Base-by-base conservation (phyloP, 2,329 filamentous ascomycete genomes). In the Penicillium sp. region DNA sequence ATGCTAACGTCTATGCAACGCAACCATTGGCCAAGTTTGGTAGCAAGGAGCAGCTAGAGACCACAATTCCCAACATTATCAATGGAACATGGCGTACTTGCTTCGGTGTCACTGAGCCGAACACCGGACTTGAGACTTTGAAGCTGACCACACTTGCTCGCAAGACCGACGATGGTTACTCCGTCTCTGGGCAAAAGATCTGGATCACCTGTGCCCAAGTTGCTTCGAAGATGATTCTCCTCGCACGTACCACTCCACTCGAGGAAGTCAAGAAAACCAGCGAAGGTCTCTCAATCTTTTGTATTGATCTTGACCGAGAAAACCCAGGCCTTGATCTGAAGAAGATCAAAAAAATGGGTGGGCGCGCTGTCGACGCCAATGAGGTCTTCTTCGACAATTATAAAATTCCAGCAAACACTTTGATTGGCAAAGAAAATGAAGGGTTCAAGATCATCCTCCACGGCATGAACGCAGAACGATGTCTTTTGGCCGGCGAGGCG, bases 201-300 rank as follows among this genome's bases (percentile, higher is more conserved):
- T 95, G 90, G 90, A 95, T 94, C 50, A 90, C 89, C 0, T 92
- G 85, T 49, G 90, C 90, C 0, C 89, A 95, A 68, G 88, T 93
- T 0, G 90, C 90, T 0, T 81, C 81, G 4, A 90, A 90, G 65
- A 95, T 95, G 90, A 86, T 95, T 4, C 79, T 95, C 0, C 81
- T 96, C 0, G 89, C 89, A 0, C 83, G 90, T 1, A 95, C 90
- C 0, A 90, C 85, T 0, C 82, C 88, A 0, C 61, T 87, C 0
- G 86, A 90, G 47, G 79, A 89, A 55, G 84, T 86, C 0, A 76
- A 77, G 55, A 91, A 87, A 66, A 83, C 87, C 0, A 89, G 83
- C n/a, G 85, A 92, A 68, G 89, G 88, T 0, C 77, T 95, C 0
- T 91, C 88, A 0, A 76, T 95, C 29, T 93, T 95, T 71, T 94